Evolutionary conservation across 225 moss, liverwort and hornwort species (phyloP).

Genomic region (Lunularia cruciata): DNA sequence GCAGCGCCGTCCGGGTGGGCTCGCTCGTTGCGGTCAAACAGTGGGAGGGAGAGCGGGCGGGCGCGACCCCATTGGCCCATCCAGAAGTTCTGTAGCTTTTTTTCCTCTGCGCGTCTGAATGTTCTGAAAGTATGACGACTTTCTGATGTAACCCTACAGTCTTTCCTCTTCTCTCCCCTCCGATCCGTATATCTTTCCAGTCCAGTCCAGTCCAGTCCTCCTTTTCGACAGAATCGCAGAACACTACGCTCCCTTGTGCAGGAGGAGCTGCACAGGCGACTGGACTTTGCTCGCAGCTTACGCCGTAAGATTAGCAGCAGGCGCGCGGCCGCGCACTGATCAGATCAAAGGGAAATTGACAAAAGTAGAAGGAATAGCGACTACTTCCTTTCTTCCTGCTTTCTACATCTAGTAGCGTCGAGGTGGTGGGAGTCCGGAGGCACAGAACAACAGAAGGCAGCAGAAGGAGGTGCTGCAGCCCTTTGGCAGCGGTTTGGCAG

Average conservation of each 20-base stretch:
- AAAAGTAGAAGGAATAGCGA: not conserved
- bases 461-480: not conserved
- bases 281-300: not conserved
- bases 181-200: no score
- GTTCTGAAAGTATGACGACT: not conserved
- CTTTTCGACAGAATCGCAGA: not conserved
- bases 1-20: constrained; percentile 8
- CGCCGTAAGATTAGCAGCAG: not conserved
- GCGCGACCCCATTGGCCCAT: not conserved
- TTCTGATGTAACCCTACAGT: no score
- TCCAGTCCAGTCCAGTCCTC: not conserved
- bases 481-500: not conserved
- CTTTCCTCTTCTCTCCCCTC: no score
- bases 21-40: not conserved
- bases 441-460: not conserved
- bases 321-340: no score
- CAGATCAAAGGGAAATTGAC: no score
- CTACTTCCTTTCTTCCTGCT: no score
- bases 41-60: not conserved
- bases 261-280: not conserved
- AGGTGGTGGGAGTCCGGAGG: not conserved
- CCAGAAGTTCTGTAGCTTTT: not conserved
- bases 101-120: not conserved
- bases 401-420: no score
- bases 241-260: no score